Evolutionary conservation across 2,329 filamentous ascomycete genomes (phyloP).

Genomic region (Calonectria pauciramosa): DNA sequence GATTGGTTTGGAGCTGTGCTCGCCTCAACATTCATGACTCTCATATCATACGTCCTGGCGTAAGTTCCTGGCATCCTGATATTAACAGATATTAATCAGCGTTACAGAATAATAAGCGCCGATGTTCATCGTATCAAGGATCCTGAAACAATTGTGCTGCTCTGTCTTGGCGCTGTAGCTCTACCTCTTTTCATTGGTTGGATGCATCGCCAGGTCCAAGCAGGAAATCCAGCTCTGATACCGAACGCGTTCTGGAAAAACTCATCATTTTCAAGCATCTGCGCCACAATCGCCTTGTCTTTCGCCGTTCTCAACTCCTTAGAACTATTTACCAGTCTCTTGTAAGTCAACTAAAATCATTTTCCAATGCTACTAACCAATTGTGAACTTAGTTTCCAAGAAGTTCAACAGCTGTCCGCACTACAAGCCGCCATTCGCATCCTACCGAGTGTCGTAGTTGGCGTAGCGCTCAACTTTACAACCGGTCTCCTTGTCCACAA

Average conservation of each 20-base stretch:
- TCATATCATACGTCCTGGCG: constrained; percentile 65
- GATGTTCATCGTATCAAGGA: constrained; percentile 56
- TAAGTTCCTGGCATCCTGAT: constrained; percentile 44
- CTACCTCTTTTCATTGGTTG: constrained; percentile 68
- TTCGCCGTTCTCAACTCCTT: constrained; percentile 60
- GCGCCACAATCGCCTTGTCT: constrained; percentile 62
- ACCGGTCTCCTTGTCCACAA: constrained; percentile 61
- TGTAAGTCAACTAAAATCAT: constrained; percentile 51
- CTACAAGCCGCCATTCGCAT: constrained; percentile 61
- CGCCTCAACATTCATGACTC: constrained; percentile 57
- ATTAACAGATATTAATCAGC: background rate
- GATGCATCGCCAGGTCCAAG: constrained; percentile 64
- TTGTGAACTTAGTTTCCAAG: constrained; percentile 57
- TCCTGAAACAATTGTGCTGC: constrained; percentile 59
- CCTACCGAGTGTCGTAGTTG: constrained; percentile 60
- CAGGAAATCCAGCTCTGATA: constrained; percentile 66
- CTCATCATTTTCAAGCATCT: constrained; percentile 66
- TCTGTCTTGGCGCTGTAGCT: constrained; percentile 54
- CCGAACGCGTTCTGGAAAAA: constrained; percentile 73
- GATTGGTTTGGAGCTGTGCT: constrained; percentile 67
- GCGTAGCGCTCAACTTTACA: constrained; percentile 56
- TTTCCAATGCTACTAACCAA: background rate
- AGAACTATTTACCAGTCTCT: constrained; percentile 61
- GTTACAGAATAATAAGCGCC: constrained; percentile 49
- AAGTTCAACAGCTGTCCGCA: constrained; percentile 61